Conservation (phyloP, 148 eudicot genomes). For the Limonium bicolor region DNA sequence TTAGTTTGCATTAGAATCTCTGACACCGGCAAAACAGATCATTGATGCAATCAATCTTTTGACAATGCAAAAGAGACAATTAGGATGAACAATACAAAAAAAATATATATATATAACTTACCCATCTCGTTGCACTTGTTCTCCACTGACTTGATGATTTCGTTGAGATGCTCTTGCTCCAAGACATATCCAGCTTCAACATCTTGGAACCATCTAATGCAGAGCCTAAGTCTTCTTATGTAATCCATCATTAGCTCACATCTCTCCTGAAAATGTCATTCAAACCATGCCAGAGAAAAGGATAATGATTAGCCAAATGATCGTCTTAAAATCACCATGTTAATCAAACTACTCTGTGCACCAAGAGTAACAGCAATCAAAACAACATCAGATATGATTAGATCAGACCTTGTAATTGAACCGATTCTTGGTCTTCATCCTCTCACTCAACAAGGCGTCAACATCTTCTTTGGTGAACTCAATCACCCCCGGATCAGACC, state of each 20-base stretch:
- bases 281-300: too few relatives aligned
- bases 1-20: constrained; percentile 68
- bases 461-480: constrained; percentile 76
- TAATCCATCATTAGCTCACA: constrained; percentile 86
- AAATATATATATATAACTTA: constrained; percentile 12
- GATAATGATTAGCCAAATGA: too few relatives aligned
- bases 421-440: constrained; percentile 68
- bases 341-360: too few relatives aligned
- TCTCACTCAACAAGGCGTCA: constrained; percentile 68
- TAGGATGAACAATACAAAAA: background rate
- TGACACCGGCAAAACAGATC: constrained; percentile 14
- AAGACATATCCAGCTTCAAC: constrained; percentile 49
- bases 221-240: constrained; percentile 68
- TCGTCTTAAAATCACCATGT: too few relatives aligned
- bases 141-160: constrained; percentile 46
- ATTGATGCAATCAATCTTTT: background rate
- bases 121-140: constrained; percentile 69
- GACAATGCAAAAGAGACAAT: too few relatives aligned
- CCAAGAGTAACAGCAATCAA: too few relatives aligned
- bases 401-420: constrained; percentile 46
- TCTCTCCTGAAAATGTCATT: constrained; percentile 49
- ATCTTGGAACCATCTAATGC: constrained; percentile 88
- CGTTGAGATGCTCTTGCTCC: constrained; percentile 54
- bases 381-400: background rate
- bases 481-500: constrained; percentile 46